Percentiles rank a stretch among this genome's conserved stretches.
These are phyloP conservation scores for Entelexis paramagnoliae DNA, from an alignment of 1,139 yeast species.

Conservation along the genomic window DNA sequence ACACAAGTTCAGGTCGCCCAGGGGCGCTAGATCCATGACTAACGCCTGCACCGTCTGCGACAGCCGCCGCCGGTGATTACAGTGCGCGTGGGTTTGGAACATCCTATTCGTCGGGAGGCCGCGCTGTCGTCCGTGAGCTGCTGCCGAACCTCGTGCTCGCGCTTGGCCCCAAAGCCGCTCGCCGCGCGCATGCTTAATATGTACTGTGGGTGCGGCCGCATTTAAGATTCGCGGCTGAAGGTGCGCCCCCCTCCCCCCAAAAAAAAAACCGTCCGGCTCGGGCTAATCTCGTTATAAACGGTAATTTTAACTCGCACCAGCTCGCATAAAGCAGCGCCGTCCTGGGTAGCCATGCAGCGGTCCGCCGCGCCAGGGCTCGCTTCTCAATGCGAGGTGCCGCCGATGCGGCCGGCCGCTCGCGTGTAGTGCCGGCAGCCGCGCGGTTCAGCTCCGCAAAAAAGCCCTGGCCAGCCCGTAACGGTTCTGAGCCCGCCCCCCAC, in stretches of 20 bases:
- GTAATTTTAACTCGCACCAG: not conserved
- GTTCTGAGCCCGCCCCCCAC: not conserved
- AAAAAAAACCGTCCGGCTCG: too few species aligned
- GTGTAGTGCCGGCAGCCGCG: not conserved
- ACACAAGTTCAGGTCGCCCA: not conserved
- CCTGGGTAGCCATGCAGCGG: too few species aligned
- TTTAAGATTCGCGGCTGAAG: not conserved
- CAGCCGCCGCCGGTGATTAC: not conserved
- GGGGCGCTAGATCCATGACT: conserved; percentile 4
- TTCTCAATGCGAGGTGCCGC: too few species aligned
- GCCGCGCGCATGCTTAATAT: not conserved
- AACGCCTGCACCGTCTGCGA: not conserved
- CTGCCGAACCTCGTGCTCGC: too few species aligned
- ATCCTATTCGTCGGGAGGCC: not conserved
- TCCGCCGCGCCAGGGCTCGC: too few species aligned
- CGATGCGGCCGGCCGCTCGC: too few species aligned
- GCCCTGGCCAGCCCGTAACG: too few species aligned
- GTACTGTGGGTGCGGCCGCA: not conserved
- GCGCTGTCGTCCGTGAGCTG: not conserved
- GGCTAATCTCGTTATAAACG: not conserved
- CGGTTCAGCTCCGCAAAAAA: too few species aligned
- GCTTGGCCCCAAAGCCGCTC: too few species aligned
- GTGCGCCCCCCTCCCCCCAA: not conserved
- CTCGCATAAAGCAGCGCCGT: not conserved
- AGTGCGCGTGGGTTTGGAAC: conserved; percentile 2